These are phyloP conservation scores for Colletotrichum zoysiae DNA, from an alignment of 2,329 filamentous ascomycete species.

Conservation along the genomic window DNA sequence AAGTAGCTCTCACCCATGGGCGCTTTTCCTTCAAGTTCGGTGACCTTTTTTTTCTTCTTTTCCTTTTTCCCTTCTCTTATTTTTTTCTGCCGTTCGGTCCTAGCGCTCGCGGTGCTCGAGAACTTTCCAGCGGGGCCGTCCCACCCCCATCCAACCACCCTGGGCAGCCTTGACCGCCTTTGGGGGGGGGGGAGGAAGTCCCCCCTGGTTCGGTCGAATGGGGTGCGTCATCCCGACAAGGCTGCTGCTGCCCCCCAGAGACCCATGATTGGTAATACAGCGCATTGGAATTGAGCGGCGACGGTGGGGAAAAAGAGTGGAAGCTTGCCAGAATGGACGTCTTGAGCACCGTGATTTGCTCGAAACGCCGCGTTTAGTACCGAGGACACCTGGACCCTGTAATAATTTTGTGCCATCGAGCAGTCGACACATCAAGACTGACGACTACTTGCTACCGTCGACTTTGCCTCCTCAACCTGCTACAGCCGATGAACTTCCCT, in stretches of 20 bases:
- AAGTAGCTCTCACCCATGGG: background rate
- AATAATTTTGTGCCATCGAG: slow-evolving; percentile 21
- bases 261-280: slow-evolving; percentile 40
- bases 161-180: slow-evolving; percentile 7
- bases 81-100: slow-evolving; percentile 6
- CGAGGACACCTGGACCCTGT: slow-evolving; percentile 20
- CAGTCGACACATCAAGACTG: slow-evolving; percentile 10
- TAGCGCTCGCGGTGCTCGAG: slow-evolving; percentile 13
- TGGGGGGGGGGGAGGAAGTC: background rate
- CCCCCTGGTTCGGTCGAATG: slow-evolving; percentile 9
- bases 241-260: background rate
- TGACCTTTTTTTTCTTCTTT: background rate
- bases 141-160: background rate
- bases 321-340: background rate
- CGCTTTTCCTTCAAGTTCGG: background rate
- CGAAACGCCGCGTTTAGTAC: slow-evolving; percentile 31
- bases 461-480: background rate
- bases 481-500: background rate
- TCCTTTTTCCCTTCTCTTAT: background rate
- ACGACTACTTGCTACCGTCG: background rate
- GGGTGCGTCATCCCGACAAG: slow-evolving; percentile 33
- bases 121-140: slow-evolving; percentile 24
- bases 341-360: slow-evolving; percentile 12
- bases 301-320: slow-evolving; percentile 18
- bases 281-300: slow-evolving; percentile 35